Evolutionary conservation across 2,329 filamentous ascomycete genomes (phyloP).

Genomic region (Xylaria sp.): DNA sequence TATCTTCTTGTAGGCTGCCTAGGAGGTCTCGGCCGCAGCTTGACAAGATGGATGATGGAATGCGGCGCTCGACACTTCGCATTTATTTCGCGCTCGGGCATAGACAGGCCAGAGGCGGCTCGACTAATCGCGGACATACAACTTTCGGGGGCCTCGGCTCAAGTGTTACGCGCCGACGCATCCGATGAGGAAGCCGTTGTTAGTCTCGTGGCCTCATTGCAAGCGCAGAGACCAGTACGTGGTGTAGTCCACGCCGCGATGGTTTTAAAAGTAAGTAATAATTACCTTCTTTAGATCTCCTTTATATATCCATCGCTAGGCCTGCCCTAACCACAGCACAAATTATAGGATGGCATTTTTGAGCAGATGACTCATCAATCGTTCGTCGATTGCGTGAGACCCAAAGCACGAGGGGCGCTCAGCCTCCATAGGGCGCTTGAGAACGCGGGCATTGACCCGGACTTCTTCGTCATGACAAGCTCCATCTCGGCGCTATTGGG

Average conservation of each 20-base stretch:
- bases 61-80: slow-evolving; percentile 41
- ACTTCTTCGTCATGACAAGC: slow-evolving; percentile 38
- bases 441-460: slow-evolving; percentile 12
- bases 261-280: slow-evolving; percentile 27
- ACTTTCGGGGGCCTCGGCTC: slow-evolving; percentile 12
- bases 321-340: background rate
- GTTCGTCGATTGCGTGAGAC: slow-evolving; percentile 12
- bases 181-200: slow-evolving; percentile 6
- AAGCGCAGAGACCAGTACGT: slow-evolving; percentile 25
- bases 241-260: slow-evolving; percentile 39
- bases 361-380: slow-evolving; percentile 24
- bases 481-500: slow-evolving; percentile 33
- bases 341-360: slow-evolving; percentile 27
- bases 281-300: background rate
- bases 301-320: background rate
- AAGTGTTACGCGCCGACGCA: slow-evolving; percentile 23
- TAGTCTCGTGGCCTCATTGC: slow-evolving; percentile 4
- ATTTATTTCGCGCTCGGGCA: slow-evolving; percentile 43
- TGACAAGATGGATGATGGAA: slow-evolving; percentile 44
- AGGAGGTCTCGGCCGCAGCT: slow-evolving; percentile 44
- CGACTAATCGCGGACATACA: slow-evolving; percentile 19
- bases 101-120: slow-evolving; percentile 36
- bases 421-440: slow-evolving; percentile 24
- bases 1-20: slow-evolving; percentile 47
- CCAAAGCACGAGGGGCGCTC: slow-evolving; percentile 28